phyloP scores from a whole-genome alignment of 306 rosid species.

The Pterocarpus santalinus region DNA sequence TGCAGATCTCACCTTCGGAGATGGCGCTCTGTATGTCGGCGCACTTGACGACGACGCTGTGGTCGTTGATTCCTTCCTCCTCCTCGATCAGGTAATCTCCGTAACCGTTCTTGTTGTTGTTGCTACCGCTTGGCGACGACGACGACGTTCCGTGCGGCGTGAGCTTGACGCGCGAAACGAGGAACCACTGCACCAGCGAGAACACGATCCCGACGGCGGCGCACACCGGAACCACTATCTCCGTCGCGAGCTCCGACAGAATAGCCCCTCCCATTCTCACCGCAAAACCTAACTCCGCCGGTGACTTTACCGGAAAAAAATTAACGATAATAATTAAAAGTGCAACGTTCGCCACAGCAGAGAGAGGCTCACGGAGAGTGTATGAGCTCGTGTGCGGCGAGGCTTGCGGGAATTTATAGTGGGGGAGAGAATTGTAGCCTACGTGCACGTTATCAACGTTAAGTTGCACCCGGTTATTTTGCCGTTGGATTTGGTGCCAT shows the following conservation, averaged over 20 bases:
- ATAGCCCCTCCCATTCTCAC: conserved; percentile 63
- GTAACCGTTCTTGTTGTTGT: conserved; percentile 64
- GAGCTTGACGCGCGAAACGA: conserved; percentile 75
- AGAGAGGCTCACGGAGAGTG: neutral
- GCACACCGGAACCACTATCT: conserved; percentile 68
- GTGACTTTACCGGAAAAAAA: neutral
- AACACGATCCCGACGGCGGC: conserved; percentile 73
- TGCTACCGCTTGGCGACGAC: conserved; percentile 1
- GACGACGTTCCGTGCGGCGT: conserved; percentile 56
- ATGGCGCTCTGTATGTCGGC: conserved; percentile 84
- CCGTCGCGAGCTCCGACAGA: conserved; percentile 67
- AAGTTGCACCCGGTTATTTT: neutral
- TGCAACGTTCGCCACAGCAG: neutral
- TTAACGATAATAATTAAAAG: neutral
- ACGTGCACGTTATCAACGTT: neutral
- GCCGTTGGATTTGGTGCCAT: conserved; percentile 20
- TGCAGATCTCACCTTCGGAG: conserved; percentile 68
- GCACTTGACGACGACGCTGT: conserved; percentile 70
- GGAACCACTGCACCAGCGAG: conserved; percentile 72
- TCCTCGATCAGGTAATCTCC: conserved; percentile 71
- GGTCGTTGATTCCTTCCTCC: conserved; percentile 80
- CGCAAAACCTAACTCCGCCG: conserved; percentile 54
- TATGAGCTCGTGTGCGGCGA: conserved; percentile 33
- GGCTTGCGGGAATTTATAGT: conserved; percentile 47
- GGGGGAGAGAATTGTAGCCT: conserved; percentile 3